These are phyloP conservation scores for Russula ochroleuca DNA, from an alignment of 768 basidiomycete genomes.

Conservation along the genomic window DNA sequence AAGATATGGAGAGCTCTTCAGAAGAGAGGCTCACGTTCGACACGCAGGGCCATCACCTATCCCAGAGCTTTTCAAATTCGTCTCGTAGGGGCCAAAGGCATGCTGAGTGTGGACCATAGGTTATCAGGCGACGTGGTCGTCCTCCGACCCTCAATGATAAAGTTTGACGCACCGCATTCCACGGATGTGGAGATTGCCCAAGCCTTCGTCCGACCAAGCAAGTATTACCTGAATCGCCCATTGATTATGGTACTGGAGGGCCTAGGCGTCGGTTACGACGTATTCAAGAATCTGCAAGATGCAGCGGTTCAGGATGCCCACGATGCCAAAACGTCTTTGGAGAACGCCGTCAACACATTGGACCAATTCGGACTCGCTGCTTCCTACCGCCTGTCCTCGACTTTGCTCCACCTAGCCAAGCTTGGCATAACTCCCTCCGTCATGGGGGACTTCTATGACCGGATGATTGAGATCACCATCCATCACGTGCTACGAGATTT, in stretches of 20 bases:
- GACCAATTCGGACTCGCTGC: conserved; percentile 54
- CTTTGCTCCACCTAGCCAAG: conserved; percentile 48
- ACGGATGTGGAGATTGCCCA: conserved; percentile 57
- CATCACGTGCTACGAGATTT: conserved; percentile 63
- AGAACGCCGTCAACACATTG: conserved; percentile 46
- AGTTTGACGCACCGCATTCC: conserved; percentile 52
- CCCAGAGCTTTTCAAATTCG: conserved; percentile 58
- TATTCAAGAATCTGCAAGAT: conserved; percentile 53
- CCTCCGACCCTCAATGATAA: conserved; percentile 60
- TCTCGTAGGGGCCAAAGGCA: conserved; percentile 62
- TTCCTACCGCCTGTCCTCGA: conserved; percentile 52
- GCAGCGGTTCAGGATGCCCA: conserved; percentile 47
- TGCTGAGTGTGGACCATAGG: conserved; percentile 54
- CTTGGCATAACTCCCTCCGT: conserved; percentile 40
- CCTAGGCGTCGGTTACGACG: conserved; percentile 51
- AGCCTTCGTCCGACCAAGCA: conserved; percentile 56
- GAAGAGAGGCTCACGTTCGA: conserved; percentile 37
- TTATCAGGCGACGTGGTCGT: conserved; percentile 48
- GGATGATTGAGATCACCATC: conserved; percentile 49
- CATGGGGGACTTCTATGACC: conserved; percentile 46
- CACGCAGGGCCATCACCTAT: conserved; percentile 35
- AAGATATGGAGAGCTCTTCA: conserved; percentile 45
- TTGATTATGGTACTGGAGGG: conserved; percentile 62
- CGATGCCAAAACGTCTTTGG: conserved; percentile 41
- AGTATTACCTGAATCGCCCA: conserved; percentile 56